Base-by-base conservation (phyloP, 2,329 filamentous ascomycete species). In the Ceratocystis lukuohia region DNA sequence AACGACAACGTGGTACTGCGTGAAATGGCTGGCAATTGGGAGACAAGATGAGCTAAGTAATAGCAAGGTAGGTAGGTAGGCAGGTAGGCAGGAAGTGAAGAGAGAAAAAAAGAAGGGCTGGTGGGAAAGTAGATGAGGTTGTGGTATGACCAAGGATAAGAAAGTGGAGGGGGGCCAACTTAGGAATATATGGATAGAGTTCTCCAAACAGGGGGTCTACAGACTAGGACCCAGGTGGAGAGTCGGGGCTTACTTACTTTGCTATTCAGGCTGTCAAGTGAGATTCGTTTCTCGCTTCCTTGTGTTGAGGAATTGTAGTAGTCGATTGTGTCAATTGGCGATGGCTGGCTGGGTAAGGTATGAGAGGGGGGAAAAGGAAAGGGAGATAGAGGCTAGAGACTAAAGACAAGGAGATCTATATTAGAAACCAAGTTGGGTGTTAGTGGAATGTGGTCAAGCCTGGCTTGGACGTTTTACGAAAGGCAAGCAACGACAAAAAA, bases 91-190 rank as follows among this genome's bases (percentile, higher is more conserved):
- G 25, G 25, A 59, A 30, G 48, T 53, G 53, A 30, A 41, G 25
- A 59, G 28, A 37, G 17, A 59, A 59, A 41, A 59, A 59, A 12
- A 59, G 53, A 59, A 59, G 53, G 53, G 53, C 53, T 59, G 53
- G 53, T 59, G 28, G 53, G 30, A 41, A 12, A 59, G 25, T 8
- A 59, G 53, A 59, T 50, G 46, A 20, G 46, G 22, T n/a, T 59
- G n/a, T 33, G 25, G 53, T 59, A 30, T 59, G 53, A 33, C 53
- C 53, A 59, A 37, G 53, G 53, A 59, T 59, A 33, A 33, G 53
- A 59, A 30, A 30, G 53, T 59, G 53, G 53, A 33, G 25, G 28
- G 53, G 28, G 28, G 53, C 48, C 53, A 30, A 59, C 53, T 41
- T 33, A 37, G 25, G 53, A 59, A 59, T 59, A 59, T 59, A 59